Base-by-base conservation (phyloP, 2,329 filamentous ascomycete genomes). In the Zymoseptoria crescenta region DNA sequence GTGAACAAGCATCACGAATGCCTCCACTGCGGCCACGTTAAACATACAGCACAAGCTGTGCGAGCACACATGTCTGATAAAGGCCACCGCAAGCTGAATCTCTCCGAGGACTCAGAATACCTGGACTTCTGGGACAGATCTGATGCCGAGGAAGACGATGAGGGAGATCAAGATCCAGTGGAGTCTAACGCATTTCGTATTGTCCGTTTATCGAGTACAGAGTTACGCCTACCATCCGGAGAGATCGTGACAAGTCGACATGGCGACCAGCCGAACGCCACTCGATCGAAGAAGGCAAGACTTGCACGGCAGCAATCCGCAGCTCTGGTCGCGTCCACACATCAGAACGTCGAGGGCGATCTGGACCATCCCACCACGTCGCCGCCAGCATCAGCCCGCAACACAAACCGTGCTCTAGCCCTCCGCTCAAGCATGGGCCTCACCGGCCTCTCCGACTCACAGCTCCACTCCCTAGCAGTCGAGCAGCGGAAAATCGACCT, bases 11-110 rank as follows among this genome's bases (percentile, higher is more conserved):
- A 80, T 56, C 71, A 72, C 19, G 79, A 82, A 66, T 84, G 81
- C 59, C 71, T 83, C 45, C 75, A 73, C 20, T 83, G 81, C 62
- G 77, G 78, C 0, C 78, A 73, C 13, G 68, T 75, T 45, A 73
- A 77, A 30, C 67, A 68, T 0, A 79, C 76, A 0, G 69, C 72
- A 0, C 71, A 79, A 54, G 81, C 75, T 0, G 76, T 77, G 0
- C 79, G 80, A 61, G 78, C 81, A 41, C 81, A 82, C 56, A 82
- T 82, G 80, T 64, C 69, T 0, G 74, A 69, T 2, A 81, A 79
- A 53, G 76, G 77, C 0, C 79, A 82, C 58, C 82, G 80, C 63
- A 74, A 62, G 55, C 45, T 65, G 3, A 59, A 65, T 54, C 56
- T 65, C 4, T 60, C 63, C 2, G 19, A 51, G 7, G 52, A 54